phyloP scores from a whole-genome alignment of 192 early-diverging fungal genomes.

The Coemansia sp. region DNA sequence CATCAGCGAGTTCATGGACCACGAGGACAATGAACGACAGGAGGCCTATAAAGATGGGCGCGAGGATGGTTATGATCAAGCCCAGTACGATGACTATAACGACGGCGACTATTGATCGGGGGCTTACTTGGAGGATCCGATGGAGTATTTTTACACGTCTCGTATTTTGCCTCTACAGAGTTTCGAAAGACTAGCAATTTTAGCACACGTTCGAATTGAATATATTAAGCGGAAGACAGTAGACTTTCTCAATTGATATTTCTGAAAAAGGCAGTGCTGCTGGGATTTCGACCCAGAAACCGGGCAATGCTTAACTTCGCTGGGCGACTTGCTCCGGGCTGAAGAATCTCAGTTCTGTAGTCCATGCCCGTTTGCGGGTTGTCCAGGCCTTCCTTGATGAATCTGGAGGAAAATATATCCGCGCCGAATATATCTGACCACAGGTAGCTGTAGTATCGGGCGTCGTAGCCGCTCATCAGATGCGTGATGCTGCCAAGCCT shows the following conservation, averaged over 20 bases:
- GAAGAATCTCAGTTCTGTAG: constrained; percentile 23
- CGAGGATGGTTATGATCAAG: constrained; percentile 20
- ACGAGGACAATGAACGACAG: constrained; percentile 27
- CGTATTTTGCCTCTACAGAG: background rate
- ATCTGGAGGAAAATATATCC: constrained; percentile 77
- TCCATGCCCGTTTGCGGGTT: constrained; percentile 25
- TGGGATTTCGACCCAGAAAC: constrained; percentile 84
- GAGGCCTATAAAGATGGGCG: constrained; percentile 34
- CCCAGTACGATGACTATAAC: constrained; percentile 26
- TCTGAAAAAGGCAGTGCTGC: constrained; percentile 69
- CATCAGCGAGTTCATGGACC: constrained; percentile 33
- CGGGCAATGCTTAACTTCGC: constrained; percentile 64
- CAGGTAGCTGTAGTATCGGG: constrained; percentile 75
- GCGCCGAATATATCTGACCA: constrained; percentile 77
- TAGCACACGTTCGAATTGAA: too few species aligned
- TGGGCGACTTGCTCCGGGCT: constrained; percentile 59
- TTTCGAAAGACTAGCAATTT: too few species aligned
- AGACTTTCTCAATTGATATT: background rate
- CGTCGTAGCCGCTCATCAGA: constrained; percentile 73
- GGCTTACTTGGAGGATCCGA: background rate
- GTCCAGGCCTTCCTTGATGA: constrained; percentile 60
- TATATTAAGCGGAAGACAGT: too few species aligned
- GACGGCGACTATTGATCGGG: constrained; percentile 7
- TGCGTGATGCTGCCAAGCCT: constrained; percentile 56
- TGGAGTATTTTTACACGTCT: background rate